Evolutionary conservation across 1,284 basidiomycete genomes (phyloP).

Genomic region (Trichosporon ovoides): DNA sequence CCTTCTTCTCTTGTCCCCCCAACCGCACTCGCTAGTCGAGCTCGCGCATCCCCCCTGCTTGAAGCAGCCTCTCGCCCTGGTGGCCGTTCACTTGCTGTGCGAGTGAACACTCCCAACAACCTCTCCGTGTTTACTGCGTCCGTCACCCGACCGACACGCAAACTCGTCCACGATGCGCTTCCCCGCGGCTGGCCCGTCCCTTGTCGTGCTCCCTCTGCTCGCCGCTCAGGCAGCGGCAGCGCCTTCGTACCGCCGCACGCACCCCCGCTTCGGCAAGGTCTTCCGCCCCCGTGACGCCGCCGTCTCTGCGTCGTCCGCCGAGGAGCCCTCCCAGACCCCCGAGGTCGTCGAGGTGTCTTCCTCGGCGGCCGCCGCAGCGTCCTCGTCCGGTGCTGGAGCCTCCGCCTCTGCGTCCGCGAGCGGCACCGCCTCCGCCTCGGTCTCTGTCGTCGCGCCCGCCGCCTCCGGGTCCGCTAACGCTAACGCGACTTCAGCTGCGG

Average conservation of each 20-base stretch:
- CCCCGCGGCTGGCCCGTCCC: constrained; percentile 21
- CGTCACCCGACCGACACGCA: not conserved
- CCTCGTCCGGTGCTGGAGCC: constrained; percentile 3
- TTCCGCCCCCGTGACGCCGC: constrained; percentile 15
- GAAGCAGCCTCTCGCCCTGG: constrained; percentile 31
- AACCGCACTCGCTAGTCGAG: constrained; percentile 22
- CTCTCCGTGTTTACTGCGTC: constrained; percentile 2
- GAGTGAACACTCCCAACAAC: constrained; percentile 15
- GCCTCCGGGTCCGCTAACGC: not conserved
- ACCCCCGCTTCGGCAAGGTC: constrained; percentile 24
- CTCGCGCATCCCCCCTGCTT: constrained; percentile 21
- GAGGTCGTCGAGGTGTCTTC: not conserved
- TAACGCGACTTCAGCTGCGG: constrained; percentile 1
- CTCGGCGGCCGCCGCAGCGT: constrained; percentile 6
- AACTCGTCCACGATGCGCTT: constrained; percentile 17
- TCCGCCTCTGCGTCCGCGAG: constrained; percentile 9
- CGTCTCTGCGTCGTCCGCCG: too few relatives aligned
- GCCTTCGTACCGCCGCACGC: constrained; percentile 25
- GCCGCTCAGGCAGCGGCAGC: constrained; percentile 29
- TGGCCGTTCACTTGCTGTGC: constrained; percentile 20
- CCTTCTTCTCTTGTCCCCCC: constrained; percentile 6
- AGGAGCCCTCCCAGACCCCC: too few relatives aligned
- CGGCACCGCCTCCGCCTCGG: constrained; percentile 3
- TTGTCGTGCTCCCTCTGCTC: constrained; percentile 34
- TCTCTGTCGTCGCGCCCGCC: not conserved